phyloP scores from a whole-genome alignment of 257 asterid genomes.

The Ocimum tenuiflorum region DNA sequence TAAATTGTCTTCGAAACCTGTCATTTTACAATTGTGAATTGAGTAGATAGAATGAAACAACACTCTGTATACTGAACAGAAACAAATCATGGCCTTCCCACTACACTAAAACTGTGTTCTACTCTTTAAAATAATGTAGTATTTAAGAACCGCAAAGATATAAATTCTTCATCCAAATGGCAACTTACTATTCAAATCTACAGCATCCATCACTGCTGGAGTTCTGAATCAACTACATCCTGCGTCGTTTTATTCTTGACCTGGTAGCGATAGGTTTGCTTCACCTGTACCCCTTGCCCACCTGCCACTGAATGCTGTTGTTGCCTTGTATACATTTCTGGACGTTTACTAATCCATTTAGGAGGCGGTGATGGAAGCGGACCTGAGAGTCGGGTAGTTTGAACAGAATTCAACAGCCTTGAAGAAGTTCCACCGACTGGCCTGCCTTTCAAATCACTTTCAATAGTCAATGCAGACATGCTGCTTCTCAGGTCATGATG shows the following conservation, averaged over 20 bases:
- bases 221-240: constrained; percentile 9
- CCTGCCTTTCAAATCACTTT: constrained; percentile 28
- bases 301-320: constrained; percentile 24
- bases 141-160: not conserved
- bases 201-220: constrained; percentile 21
- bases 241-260: constrained; percentile 29
- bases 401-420: constrained; percentile 33
- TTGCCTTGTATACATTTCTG: constrained; percentile 19
- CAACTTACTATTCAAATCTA: not conserved
- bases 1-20: not conserved
- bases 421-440: constrained; percentile 25
- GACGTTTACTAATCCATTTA: constrained; percentile 50
- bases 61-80: not conserved
- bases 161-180: constrained; percentile 6
- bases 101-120: constrained; percentile 9
- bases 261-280: constrained; percentile 55
- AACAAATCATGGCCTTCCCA: too few species aligned
- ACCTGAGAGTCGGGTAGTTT: constrained; percentile 25
- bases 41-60: not conserved
- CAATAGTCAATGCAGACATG: constrained; percentile 52
- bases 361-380: constrained; percentile 72
- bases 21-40: not conserved
- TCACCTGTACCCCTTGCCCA: constrained; percentile 38
- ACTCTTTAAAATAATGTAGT: not conserved
- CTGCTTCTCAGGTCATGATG: constrained; percentile 40